These are phyloP conservation scores for Gaeumannomyces sp. DNA, from an alignment of 2,329 filamentous ascomycete genomes.

Conservation along the genomic window DNA sequence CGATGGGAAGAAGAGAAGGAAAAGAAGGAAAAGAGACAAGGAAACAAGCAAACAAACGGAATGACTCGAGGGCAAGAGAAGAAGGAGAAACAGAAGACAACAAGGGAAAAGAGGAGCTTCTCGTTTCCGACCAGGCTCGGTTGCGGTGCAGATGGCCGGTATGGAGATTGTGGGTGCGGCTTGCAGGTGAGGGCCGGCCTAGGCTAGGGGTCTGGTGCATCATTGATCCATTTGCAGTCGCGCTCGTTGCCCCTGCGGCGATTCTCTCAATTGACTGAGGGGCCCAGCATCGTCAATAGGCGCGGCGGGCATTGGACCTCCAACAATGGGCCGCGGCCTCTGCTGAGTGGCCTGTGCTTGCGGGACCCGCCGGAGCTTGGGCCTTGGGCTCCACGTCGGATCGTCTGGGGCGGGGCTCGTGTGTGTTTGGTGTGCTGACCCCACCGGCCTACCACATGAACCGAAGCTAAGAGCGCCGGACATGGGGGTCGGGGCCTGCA, in stretches of 20 bases:
- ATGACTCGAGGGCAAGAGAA: not conserved
- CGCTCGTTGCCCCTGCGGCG: no score
- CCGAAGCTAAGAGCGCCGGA: not conserved
- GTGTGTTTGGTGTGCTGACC: not conserved
- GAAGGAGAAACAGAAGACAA: not conserved
- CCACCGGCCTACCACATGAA: not conserved
- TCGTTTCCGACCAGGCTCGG: not conserved
- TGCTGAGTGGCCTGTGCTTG: no score
- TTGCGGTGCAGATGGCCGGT: not conserved
- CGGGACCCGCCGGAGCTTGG: not conserved
- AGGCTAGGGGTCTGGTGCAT: not conserved
- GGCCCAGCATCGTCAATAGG: not conserved
- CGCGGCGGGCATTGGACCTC: no score
- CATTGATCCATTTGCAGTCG: not conserved
- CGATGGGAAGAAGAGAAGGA: not conserved
- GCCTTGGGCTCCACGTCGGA: not conserved
- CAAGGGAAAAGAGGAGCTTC: not conserved
- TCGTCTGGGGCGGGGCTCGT: not conserved
- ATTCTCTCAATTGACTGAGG: not conserved
- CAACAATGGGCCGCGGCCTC: no score
- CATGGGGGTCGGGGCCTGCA: no score
- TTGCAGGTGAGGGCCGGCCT: not conserved
- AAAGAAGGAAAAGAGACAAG: not conserved
- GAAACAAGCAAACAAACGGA: not conserved
- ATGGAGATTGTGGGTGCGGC: not conserved